Evolutionary conservation across 2,329 filamentous ascomycete species (phyloP).

Genomic region (Shiraia sp.): DNA sequence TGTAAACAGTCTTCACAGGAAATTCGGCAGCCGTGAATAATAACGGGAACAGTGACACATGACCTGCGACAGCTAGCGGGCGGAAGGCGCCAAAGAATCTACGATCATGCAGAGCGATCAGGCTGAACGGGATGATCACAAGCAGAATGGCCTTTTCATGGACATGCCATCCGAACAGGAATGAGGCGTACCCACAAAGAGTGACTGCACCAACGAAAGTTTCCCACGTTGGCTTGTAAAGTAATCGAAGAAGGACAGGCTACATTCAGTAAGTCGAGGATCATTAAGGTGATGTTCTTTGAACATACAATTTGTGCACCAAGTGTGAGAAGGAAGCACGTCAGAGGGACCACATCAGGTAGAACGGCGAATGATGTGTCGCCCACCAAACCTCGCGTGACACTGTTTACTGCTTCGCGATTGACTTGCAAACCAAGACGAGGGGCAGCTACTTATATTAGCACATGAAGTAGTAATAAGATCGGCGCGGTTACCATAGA

Average conservation of each 20-base stretch:
- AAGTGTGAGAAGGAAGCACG: conserved; percentile 82
- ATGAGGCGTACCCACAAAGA: conserved; percentile 92
- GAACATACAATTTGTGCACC: conserved; percentile 70
- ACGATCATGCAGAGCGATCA: conserved; percentile 87
- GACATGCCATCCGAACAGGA: conserved; percentile 97
- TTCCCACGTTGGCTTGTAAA: conserved; percentile 80
- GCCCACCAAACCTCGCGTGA: conserved; percentile 89
- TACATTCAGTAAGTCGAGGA: conserved; percentile 14
- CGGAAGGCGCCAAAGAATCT: conserved; percentile 90
- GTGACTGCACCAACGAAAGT: conserved; percentile 88
- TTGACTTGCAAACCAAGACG: conserved; percentile 76
- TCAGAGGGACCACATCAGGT: conserved; percentile 78
- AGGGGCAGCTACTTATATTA: conserved; percentile 68
- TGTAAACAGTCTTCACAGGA: conserved; percentile 91
- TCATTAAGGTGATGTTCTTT: neutral
- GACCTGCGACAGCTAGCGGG: conserved; percentile 87
- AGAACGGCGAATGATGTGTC: conserved; percentile 93
- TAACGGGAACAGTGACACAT: conserved; percentile 92
- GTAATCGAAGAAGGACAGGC: conserved; percentile 74
- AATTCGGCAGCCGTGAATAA: conserved; percentile 92
- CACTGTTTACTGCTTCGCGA: conserved; percentile 76
- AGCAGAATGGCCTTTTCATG: conserved; percentile 96
- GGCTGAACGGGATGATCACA: conserved; percentile 91
- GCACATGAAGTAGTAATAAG: conserved; percentile 8
- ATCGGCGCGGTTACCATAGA: conserved; percentile 77